Evolutionary conservation across 129 eudicot species (phyloP).

Genomic region (Ambrosia artemisiifolia): DNA sequence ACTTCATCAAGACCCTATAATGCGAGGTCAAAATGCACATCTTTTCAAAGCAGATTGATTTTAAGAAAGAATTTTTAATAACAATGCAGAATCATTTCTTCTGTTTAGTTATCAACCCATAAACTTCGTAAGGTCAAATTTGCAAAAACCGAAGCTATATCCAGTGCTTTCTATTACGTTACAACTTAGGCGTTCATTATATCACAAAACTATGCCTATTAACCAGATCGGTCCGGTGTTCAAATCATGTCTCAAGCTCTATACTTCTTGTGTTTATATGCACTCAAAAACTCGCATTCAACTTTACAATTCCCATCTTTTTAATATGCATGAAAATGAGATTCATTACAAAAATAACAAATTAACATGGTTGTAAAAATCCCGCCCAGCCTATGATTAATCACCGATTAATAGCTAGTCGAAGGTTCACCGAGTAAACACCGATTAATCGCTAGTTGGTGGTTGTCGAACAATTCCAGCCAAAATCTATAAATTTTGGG

Average conservation of each 20-base stretch:
- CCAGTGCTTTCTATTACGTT: conserved; percentile 45
- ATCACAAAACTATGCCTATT: conserved; percentile 43
- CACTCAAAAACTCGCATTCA: not conserved
- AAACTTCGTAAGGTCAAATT: conserved; percentile 46
- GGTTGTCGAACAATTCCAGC: too few relatives aligned
- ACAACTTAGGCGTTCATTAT: conserved; percentile 38
- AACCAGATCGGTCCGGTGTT: conserved; percentile 45
- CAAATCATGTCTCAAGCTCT: conserved; percentile 35
- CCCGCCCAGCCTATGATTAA: too few relatives aligned
- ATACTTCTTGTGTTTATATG: not conserved
- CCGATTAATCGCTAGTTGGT: too few relatives aligned
- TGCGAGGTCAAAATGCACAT: conserved; percentile 59
- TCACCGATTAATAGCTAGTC: too few relatives aligned
- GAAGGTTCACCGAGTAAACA: too few relatives aligned
- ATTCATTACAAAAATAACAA: not conserved
- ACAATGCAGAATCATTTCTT: conserved; percentile 39
- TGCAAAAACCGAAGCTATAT: conserved; percentile 43
- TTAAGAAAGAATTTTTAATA: conserved; percentile 48
- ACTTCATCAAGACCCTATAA: conserved; percentile 52
- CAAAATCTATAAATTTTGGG: too few relatives aligned
- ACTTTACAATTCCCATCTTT: too few relatives aligned
- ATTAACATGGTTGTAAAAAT: too few relatives aligned
- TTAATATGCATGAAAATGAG: not conserved
- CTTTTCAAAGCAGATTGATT: conserved; percentile 61
- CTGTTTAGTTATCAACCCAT: conserved; percentile 58